Percentiles rank a stretch among this genome's conserved stretches.
These are phyloP conservation scores for Kregervanrija delftensis DNA, from an alignment of 805 yeast species.

Conservation along the genomic window DNA sequence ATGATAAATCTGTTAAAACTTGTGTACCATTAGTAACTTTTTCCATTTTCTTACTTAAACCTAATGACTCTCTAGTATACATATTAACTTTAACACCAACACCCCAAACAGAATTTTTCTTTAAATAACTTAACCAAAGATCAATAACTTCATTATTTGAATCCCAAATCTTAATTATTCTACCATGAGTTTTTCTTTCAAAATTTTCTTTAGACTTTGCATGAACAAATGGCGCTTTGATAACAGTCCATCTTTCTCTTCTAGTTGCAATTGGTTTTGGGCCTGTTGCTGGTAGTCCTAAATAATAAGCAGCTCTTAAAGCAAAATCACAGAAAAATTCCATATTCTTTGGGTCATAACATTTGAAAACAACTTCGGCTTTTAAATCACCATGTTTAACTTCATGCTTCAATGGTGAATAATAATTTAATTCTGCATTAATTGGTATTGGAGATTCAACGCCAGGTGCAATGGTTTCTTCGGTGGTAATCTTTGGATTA, in stretches of 20 bases:
- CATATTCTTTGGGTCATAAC: constrained; percentile 63
- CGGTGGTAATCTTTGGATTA: constrained; percentile 31
- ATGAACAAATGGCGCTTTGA: constrained; percentile 86
- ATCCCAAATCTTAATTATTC: constrained; percentile 72
- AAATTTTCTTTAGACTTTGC: constrained; percentile 94
- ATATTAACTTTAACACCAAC: constrained; percentile 77
- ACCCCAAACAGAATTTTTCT: constrained; percentile 71
- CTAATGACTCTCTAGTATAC: constrained; percentile 45
- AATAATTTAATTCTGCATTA: constrained; percentile 73
- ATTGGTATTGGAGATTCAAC: constrained; percentile 64
- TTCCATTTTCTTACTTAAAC: constrained; percentile 35
- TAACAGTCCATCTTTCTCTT: constrained; percentile 88
- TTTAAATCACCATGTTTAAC: constrained; percentile 66
- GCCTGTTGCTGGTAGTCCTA: constrained; percentile 81
- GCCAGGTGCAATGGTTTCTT: constrained; percentile 27
- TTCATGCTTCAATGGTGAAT: constrained; percentile 69
- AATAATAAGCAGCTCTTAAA: constrained; percentile 80
- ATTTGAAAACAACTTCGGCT: constrained; percentile 69
- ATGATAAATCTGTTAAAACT: constrained; percentile 15
- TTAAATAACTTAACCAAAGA: constrained; percentile 68
- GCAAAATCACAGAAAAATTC: constrained; percentile 81
- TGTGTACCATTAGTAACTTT: constrained; percentile 16
- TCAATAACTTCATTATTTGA: constrained; percentile 81
- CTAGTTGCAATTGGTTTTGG: constrained; percentile 62
- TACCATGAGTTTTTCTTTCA: constrained; percentile 77